Evolutionary conservation across 176 grass and related monocot species (phyloP).

Genomic region (Oryza meridionalis): DNA sequence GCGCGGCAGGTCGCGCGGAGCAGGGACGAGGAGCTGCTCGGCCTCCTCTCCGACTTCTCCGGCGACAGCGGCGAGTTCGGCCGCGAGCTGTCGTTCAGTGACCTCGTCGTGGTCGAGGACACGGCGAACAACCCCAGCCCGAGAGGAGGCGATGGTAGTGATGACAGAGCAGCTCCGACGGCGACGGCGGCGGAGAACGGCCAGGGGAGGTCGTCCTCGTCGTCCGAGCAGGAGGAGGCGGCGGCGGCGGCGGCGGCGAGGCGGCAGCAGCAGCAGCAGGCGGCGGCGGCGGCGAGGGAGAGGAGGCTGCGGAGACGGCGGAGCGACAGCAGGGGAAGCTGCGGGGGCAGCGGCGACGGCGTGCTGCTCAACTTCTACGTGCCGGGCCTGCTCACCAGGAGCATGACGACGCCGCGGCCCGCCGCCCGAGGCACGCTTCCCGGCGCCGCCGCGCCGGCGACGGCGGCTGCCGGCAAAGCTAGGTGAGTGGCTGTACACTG

Average conservation of each 20-base stretch:
- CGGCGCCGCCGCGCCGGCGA: neutral
- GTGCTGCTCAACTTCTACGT: constrained; percentile 83
- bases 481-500: constrained; percentile 25
- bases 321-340: constrained; percentile 43
- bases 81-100: constrained; percentile 65
- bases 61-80: constrained; percentile 25
- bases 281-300: neutral
- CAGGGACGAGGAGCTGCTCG: constrained; percentile 63
- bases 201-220: neutral
- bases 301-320: constrained; percentile 25
- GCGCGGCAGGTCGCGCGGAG: constrained; percentile 35
- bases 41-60: constrained; percentile 49
- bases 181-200: neutral
- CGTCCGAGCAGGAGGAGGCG: neutral
- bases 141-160: neutral
- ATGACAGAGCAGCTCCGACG: neutral
- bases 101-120: constrained; percentile 39
- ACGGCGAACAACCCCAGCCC: neutral
- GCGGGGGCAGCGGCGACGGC: constrained; percentile 48
- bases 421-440: constrained; percentile 8
- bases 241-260: neutral
- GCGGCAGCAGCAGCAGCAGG: neutral
- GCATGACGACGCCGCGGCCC: constrained; percentile 53
- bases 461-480: neutral
- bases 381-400: constrained; percentile 51